These are phyloP conservation scores for Paramecium sonneborni DNA, from an alignment of 73 alveolate genomes.

Conservation along the genomic window DNA sequence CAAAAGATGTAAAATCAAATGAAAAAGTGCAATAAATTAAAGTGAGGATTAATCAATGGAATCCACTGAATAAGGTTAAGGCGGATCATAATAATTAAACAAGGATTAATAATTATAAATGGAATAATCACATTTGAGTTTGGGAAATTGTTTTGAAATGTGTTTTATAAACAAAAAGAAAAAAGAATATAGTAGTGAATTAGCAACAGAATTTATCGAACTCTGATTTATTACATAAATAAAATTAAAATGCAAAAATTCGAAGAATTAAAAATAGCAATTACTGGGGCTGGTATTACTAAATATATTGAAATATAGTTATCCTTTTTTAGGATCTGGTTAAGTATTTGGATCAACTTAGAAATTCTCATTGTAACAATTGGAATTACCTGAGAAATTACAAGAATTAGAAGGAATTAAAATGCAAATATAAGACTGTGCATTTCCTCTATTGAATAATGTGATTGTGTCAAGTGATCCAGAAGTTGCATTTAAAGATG, in stretches of 20 bases:
- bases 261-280: conserved; percentile 57
- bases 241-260: conserved; percentile 1
- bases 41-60: neutral
- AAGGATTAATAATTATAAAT: neutral
- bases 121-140: neutral
- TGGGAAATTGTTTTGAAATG: conserved; percentile 39
- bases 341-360: conserved; percentile 59
- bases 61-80: conserved; percentile 23
- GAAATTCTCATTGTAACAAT: conserved; percentile 30
- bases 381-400: conserved; percentile 50
- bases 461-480: conserved; percentile 75
- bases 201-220: conserved; percentile 18
- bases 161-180: neutral
- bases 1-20: neutral
- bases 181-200: conserved; percentile 26
- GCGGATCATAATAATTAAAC: neutral
- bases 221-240: conserved; percentile 27
- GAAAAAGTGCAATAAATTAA: neutral
- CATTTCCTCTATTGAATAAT: conserved; percentile 60
- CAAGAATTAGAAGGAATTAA: conserved; percentile 62
- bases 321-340: conserved; percentile 63
- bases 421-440: conserved; percentile 78
- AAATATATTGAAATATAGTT: neutral
- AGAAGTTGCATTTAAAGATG: conserved; percentile 84
- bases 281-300: conserved; percentile 66